Base-by-base conservation (phyloP, 805 yeast genomes). In the Ogataea nitratoaversa region DNA sequence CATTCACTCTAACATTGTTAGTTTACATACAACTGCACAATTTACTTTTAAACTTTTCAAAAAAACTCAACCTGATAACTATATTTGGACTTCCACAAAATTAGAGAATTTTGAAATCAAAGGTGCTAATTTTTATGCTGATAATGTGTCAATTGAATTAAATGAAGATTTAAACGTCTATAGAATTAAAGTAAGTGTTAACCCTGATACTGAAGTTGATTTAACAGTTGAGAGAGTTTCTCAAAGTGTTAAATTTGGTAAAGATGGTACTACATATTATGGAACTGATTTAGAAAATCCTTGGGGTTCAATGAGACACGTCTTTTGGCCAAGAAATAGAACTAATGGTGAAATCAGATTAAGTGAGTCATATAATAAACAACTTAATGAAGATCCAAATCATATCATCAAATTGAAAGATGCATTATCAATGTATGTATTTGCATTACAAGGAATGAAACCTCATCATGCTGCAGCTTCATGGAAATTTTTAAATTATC, bases 361-460 rank as follows among this genome's bases (percentile, higher is more conserved):
- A 60, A 48, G 56, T 27, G 53, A 43, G 41, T 53, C 51, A 45
- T 38, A 45, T 20, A 36, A 47, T 18, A 47, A 48, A 11, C 31
- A 29, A 29, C 5, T 29, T 14, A 11, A 11, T 14, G 48, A 44
- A 9, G 32, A 19, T 13, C 30, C 42, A 14, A 51, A 51, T 39
- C 39, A 40, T 28, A 29, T 22, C 2, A 34, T 57, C 19, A 41
- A 40, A 11, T 59, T 76, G 37, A 38, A 45, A 13, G 60, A 70
- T 31, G 79, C 78, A 29, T 61, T 56, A 40, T 65, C 88, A 36
- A 84, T 93, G 95, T 90, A 80, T 59, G 96, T 91, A 39, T 82
- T 86, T 91, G 99, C 99, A 6, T 68, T 88, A 52, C 99, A 93
- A 70, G 98, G 98, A 46, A 90, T 93, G 98, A 93, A 93, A 65